These are phyloP conservation scores for Penicillium paneum DNA, from an alignment of 2,329 filamentous ascomycete genomes.

Conservation along the genomic window DNA sequence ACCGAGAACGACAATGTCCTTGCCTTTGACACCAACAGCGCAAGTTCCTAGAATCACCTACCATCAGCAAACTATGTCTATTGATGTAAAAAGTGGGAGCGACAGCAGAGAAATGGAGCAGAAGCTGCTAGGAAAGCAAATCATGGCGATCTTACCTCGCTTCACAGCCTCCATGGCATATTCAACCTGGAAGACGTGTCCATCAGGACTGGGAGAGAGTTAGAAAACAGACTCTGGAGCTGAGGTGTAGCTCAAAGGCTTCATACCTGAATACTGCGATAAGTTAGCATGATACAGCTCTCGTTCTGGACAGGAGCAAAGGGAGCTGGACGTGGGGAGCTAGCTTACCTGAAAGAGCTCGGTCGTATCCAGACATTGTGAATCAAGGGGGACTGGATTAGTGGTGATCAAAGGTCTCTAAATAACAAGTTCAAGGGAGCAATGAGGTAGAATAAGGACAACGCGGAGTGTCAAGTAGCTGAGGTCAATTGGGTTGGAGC, in stretches of 20 bases:
- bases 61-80: background rate
- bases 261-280: constrained; percentile 74
- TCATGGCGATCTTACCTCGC: constrained; percentile 63
- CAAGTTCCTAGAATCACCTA: constrained; percentile 68
- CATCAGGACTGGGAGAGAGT: constrained; percentile 75
- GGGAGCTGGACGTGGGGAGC: constrained; percentile 24
- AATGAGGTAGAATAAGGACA: constrained; percentile 8
- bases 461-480: constrained; percentile 12
- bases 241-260: constrained; percentile 10
- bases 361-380: constrained; percentile 88
- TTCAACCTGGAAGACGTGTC: constrained; percentile 99
- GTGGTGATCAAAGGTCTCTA: background rate
- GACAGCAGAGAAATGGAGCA: background rate
- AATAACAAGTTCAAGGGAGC: background rate
- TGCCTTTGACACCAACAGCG: constrained; percentile 94
- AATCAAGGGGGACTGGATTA: constrained; percentile 5
- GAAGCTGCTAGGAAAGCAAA: constrained; percentile 8
- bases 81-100: background rate
- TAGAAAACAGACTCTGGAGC: constrained; percentile 38
- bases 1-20: constrained; percentile 89
- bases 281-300: constrained; percentile 40
- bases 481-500: constrained; percentile 19
- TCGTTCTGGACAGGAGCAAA: constrained; percentile 29
- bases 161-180: constrained; percentile 99
- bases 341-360: constrained; percentile 87